These are phyloP conservation scores for Thielaviopsis ethacetica DNA, from an alignment of 2,329 filamentous ascomycete genomes.

Conservation along the genomic window DNA sequence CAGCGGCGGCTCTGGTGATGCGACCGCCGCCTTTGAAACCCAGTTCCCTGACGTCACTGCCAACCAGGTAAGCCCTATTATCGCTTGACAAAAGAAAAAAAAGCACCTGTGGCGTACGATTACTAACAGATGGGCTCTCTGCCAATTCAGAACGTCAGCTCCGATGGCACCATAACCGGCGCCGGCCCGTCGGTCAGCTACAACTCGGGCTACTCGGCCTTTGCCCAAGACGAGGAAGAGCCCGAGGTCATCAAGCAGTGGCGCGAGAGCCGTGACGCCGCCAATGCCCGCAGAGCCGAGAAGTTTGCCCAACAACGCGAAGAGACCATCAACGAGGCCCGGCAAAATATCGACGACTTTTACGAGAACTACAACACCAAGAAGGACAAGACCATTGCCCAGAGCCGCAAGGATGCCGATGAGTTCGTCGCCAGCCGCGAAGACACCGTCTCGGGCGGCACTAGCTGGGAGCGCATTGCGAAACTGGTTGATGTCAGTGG, in stretches of 20 bases:
- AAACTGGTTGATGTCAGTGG: constrained; percentile 96
- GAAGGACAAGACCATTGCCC: constrained; percentile 81
- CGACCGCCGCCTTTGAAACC: constrained; percentile 73
- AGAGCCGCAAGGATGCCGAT: constrained; percentile 83
- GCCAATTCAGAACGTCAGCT: constrained; percentile 45
- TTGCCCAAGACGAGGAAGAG: constrained; percentile 53
- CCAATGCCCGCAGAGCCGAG: constrained; percentile 69
- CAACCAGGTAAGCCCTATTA: constrained; percentile 44
- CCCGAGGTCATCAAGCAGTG: constrained; percentile 80
- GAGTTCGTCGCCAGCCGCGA: constrained; percentile 79
- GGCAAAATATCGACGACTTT: constrained; percentile 93
- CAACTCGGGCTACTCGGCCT: constrained; percentile 44
- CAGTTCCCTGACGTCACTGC: constrained; percentile 69
- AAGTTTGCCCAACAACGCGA: constrained; percentile 68
- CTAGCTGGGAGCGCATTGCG: constrained; percentile 95
- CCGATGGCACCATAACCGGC: constrained; percentile 68
- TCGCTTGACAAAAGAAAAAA: background rate
- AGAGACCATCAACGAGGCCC: constrained; percentile 75
- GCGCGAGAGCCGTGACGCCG: constrained; percentile 75
- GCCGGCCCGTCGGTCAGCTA: constrained; percentile 36
- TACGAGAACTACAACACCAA: constrained; percentile 99
- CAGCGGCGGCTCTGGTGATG: constrained; percentile 43
- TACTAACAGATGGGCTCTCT: background rate
- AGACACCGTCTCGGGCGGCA: constrained; percentile 85
- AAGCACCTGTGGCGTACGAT: background rate